Conservation (phyloP, 2,329 filamentous ascomycete species). For the Zymoseptoria tritici region DNA sequence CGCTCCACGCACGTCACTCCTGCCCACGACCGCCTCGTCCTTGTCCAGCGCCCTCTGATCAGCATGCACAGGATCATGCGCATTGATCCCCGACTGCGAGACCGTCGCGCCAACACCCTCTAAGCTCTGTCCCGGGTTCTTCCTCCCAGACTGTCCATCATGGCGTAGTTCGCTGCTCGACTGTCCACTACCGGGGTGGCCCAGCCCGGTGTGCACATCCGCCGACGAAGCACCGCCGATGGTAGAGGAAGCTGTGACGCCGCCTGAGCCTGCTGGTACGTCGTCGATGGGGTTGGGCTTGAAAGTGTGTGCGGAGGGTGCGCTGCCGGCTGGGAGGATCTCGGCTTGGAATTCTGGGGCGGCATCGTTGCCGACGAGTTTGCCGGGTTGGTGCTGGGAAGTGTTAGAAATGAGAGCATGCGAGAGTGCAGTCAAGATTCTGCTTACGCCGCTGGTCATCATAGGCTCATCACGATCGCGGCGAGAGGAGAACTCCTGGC, state of each 20-base stretch:
- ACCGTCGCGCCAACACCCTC: slow-evolving; percentile 36
- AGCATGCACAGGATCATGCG: slow-evolving; percentile 29
- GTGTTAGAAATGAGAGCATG: not conserved
- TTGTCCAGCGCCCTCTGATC: slow-evolving; percentile 33
- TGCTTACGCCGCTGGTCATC: slow-evolving; percentile 48
- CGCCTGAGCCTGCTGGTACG: slow-evolving; percentile 36
- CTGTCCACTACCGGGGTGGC: slow-evolving; percentile 45
- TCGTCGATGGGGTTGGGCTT: slow-evolving; percentile 36
- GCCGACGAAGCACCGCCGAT: slow-evolving; percentile 46
- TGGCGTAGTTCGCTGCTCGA: slow-evolving; percentile 42
- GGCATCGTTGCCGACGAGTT: slow-evolving; percentile 52
- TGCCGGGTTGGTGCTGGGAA: slow-evolving; percentile 55
- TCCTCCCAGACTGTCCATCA: slow-evolving; percentile 37
- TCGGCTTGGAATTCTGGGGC: slow-evolving; percentile 58
- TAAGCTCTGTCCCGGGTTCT: slow-evolving; percentile 32
- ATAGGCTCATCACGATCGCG: slow-evolving; percentile 47
- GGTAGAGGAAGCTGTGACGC: slow-evolving; percentile 40
- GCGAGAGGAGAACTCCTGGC: slow-evolving; percentile 49
- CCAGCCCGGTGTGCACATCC: slow-evolving; percentile 48
- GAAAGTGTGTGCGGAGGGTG: slow-evolving; percentile 45
- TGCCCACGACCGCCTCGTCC: slow-evolving; percentile 28
- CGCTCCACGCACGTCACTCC: slow-evolving; percentile 27
- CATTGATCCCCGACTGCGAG: slow-evolving; percentile 20
- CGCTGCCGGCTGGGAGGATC: slow-evolving; percentile 54
- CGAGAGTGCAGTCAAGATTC: not conserved